Conservation (phyloP, 2,329 filamentous ascomycete genomes). For the Alternaria sp. region DNA sequence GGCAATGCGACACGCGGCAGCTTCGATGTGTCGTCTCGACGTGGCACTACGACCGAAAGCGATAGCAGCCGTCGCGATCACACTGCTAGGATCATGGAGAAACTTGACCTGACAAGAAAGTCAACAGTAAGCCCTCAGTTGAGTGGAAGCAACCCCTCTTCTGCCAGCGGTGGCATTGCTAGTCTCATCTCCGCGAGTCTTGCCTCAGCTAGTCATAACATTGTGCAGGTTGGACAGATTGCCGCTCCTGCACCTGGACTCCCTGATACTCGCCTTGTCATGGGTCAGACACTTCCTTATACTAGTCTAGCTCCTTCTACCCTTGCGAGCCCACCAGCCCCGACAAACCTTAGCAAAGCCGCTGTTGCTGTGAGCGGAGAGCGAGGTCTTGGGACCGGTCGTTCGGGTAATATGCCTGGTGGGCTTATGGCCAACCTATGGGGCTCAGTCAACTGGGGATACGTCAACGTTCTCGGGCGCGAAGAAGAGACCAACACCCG, state of each 20-base stretch:
- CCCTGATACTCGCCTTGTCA: conserved; percentile 47
- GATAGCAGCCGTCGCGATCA: conserved; percentile 80
- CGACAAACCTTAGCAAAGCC: conserved; percentile 85
- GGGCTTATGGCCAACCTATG: conserved; percentile 92
- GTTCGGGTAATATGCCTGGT: conserved; percentile 74
- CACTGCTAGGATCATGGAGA: conserved; percentile 88
- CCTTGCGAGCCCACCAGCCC: conserved; percentile 80
- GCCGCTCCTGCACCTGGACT: conserved; percentile 45
- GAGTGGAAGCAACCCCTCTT: conserved; percentile 51
- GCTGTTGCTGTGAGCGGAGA: conserved; percentile 85
- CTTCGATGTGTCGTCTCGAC: conserved; percentile 69
- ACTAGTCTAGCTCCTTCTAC: conserved; percentile 82
- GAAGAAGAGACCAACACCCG: conserved; percentile 56
- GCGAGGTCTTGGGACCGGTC: conserved; percentile 70
- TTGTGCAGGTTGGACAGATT: conserved; percentile 72
- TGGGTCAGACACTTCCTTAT: conserved; percentile 58
- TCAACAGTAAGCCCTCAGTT: conserved; percentile 65
- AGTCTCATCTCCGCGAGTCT: conserved; percentile 84
- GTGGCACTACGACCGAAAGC: conserved; percentile 67
- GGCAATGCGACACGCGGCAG: conserved; percentile 69
- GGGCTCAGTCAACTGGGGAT: conserved; percentile 86
- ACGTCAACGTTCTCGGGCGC: conserved; percentile 67
- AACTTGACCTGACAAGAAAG: conserved; percentile 87
- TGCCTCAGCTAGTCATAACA: conserved; percentile 75
- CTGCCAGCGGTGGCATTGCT: conserved; percentile 74